phyloP scores from a whole-genome alignment of 805 yeast species.

The Wickerhamiella slavikovae region DNA sequence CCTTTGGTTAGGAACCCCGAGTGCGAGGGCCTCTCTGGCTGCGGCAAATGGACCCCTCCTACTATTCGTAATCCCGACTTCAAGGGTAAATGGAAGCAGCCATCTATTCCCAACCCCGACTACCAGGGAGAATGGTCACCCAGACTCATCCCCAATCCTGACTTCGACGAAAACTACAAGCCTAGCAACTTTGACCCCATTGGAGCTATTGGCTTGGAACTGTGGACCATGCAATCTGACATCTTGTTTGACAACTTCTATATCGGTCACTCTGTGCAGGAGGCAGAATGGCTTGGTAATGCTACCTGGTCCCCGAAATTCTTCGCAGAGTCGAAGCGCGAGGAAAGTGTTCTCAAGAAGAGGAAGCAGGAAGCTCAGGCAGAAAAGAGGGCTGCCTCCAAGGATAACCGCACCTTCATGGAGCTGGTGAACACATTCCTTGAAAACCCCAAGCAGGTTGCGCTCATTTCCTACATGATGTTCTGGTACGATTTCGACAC shows the following conservation, averaged over 20 bases:
- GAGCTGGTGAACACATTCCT: too few species aligned
- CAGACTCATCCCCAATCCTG: slow-evolving; percentile 44
- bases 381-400: too few species aligned
- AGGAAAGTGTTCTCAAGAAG: too few species aligned
- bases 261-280: slow-evolving; percentile 62
- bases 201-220: slow-evolving; percentile 71
- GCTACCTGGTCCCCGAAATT: slow-evolving; percentile 32
- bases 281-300: slow-evolving; percentile 73
- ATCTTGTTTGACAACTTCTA: slow-evolving; percentile 68
- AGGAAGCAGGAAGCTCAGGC: too few species aligned
- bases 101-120: slow-evolving; percentile 47
- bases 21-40: slow-evolving; percentile 42
- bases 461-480: too few species aligned
- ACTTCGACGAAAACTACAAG: slow-evolving; percentile 32
- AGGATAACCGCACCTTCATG: too few species aligned
- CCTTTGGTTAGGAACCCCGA: slow-evolving; percentile 54
- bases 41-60: slow-evolving; percentile 69
- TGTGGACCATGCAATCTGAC: slow-evolving; percentile 69
- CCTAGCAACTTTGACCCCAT: slow-evolving; percentile 47
- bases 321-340: slow-evolving; percentile 15
- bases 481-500: too few species aligned
- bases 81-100: slow-evolving; percentile 63
- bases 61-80: slow-evolving; percentile 44
- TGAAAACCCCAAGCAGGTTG: too few species aligned
- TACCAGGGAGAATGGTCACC: slow-evolving; percentile 70